Percentiles rank a stretch among this genome's conserved stretches.
Conservation (phyloP, 495 filamentous ascomycete genomes). For the Penicillium ochrochloron region DNA sequence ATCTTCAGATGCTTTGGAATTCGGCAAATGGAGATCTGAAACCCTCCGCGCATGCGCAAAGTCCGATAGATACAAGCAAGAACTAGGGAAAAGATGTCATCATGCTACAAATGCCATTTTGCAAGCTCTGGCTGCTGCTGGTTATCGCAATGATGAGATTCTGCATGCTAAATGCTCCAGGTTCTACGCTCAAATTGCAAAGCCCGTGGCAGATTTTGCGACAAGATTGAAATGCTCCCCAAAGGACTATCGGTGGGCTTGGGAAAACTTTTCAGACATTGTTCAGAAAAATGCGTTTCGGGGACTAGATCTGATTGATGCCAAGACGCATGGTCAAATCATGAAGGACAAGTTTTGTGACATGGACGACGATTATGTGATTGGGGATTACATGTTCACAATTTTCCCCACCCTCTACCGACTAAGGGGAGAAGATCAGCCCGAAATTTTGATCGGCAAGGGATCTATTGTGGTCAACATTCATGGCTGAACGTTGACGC, state of each 20-base stretch:
- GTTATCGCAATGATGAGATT: not conserved
- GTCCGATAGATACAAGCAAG: not conserved
- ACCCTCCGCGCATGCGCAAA: not conserved
- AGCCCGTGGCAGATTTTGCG: not conserved
- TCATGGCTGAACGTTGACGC: not conserved
- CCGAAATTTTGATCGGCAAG: not conserved
- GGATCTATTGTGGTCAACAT: not conserved
- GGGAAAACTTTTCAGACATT: not conserved
- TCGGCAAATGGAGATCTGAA: not conserved
- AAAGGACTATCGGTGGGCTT: not conserved
- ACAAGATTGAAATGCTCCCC: not conserved
- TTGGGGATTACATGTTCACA: not conserved
- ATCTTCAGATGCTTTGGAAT: not conserved
- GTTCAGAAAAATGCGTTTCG: not conserved
- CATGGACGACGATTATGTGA: not conserved
- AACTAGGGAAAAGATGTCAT: not conserved
- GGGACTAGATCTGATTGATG: not conserved
- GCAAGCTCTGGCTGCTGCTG: not conserved
- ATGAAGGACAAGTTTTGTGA: not conserved
- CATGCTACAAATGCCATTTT: not conserved
- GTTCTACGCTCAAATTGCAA: not conserved
- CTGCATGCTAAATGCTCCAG: not conserved
- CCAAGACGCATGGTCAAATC: not conserved
- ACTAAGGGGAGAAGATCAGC: not conserved
- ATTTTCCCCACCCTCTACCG: not conserved